Evolutionary conservation across 257 asterid genomes (phyloP).

Genomic region (Nicotiana obtusifolia): DNA sequence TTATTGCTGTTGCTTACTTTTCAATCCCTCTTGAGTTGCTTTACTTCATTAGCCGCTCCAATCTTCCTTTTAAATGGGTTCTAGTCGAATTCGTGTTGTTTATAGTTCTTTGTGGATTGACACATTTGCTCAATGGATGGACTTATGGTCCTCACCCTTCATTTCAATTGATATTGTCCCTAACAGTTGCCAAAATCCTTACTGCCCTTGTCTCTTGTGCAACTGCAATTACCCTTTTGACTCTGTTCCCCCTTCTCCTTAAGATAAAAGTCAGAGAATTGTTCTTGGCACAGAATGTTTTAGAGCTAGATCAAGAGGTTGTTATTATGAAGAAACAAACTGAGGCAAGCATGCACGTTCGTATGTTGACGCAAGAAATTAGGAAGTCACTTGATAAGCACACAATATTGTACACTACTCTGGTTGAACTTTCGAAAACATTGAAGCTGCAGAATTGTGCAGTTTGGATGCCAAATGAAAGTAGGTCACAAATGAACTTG

Average conservation of each 20-base stretch:
- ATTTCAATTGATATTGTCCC: conserved; percentile 36
- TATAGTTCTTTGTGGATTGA: conserved; percentile 42
- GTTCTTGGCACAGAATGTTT: conserved; percentile 36
- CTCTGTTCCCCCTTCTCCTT: conserved; percentile 34
- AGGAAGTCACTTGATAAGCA: conserved; percentile 44
- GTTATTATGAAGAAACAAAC: conserved; percentile 41
- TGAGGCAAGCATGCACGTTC: conserved; percentile 42
- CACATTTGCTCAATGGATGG: conserved; percentile 42
- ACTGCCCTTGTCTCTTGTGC: conserved; percentile 48
- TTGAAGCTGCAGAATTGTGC: conserved; percentile 46
- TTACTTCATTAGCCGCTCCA: conserved; percentile 37
- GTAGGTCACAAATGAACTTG: conserved; percentile 32
- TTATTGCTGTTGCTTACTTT: conserved; percentile 43
- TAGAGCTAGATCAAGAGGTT: conserved; percentile 45
- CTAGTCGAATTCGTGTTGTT: conserved; percentile 36
- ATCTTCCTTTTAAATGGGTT: conserved; percentile 47
- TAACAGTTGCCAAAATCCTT: conserved; percentile 35
- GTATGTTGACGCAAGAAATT: conserved; percentile 42
- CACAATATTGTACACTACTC: conserved; percentile 35
- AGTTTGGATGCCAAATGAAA: conserved; percentile 45
- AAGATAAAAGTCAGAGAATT: conserved; percentile 40
- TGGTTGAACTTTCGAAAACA: conserved; percentile 39
- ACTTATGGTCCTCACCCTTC: conserved; percentile 35
- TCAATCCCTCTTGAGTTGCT: conserved; percentile 41
- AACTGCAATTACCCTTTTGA: conserved; percentile 40